Evolutionary conservation across 2,329 filamentous ascomycete species (phyloP).

Genomic region (Aureobasidium sp.): DNA sequence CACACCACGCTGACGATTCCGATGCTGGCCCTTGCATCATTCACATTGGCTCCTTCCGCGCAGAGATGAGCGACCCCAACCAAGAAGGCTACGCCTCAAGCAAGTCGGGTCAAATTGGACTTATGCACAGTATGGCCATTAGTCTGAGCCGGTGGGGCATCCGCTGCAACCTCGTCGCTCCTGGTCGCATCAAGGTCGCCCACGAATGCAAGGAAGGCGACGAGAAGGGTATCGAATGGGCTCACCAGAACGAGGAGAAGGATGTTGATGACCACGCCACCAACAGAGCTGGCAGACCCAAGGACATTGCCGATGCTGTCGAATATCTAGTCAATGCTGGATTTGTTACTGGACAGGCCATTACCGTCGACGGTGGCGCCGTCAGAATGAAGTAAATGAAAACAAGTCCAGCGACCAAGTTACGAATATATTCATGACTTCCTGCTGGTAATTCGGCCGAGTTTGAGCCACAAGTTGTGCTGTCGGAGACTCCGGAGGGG

Average conservation of each 20-base stretch:
- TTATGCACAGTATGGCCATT: conserved; percentile 45
- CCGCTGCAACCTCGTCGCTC: conserved; percentile 43
- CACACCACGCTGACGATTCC: conserved; percentile 19
- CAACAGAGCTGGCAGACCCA: conserved; percentile 43
- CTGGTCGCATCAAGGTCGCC: conserved; percentile 44
- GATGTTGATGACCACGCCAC: conserved; percentile 43
- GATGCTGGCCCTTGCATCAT: conserved; percentile 32
- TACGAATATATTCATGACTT: not conserved
- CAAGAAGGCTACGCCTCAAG: conserved; percentile 44
- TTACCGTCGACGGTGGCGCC: conserved; percentile 38
- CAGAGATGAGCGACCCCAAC: conserved; percentile 41
- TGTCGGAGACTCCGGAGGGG: not conserved
- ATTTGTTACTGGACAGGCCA: conserved; percentile 40
- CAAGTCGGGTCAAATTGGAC: conserved; percentile 41
- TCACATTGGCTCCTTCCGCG: conserved; percentile 44
- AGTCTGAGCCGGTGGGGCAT: conserved; percentile 35
- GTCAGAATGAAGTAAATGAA: conserved; percentile 28
- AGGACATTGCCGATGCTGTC: conserved; percentile 37
- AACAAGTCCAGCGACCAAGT: not conserved
- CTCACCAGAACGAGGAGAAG: conserved; percentile 33
- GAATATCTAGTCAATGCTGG: conserved; percentile 35
- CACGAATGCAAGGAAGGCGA: conserved; percentile 37
- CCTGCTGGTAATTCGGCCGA: not conserved
- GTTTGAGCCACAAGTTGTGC: not conserved
- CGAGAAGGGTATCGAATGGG: conserved; percentile 35